Conservation (phyloP, 164 flowering plant species). For the Liriodendron chinense region DNA sequence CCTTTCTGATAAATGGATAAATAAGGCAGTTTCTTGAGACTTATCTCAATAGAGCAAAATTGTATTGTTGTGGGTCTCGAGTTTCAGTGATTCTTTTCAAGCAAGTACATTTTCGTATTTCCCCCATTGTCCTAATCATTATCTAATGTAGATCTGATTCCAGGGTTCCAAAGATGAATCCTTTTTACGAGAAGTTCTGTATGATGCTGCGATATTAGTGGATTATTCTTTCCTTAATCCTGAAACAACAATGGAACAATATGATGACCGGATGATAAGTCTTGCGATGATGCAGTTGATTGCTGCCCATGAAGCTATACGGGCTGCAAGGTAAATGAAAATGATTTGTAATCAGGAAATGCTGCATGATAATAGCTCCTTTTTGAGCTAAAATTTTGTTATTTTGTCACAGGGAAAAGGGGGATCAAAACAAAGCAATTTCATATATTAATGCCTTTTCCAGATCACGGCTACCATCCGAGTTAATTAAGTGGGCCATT, state of each 20-base stretch:
- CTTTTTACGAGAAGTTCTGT: conserved; percentile 43
- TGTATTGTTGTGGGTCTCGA: background rate
- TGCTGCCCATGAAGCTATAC: conserved; percentile 49
- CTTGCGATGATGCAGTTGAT: conserved; percentile 45
- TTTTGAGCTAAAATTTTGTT: background rate
- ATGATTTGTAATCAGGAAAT: background rate
- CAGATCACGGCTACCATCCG: conserved; percentile 38
- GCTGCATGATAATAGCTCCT: background rate
- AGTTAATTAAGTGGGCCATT: conserved; percentile 38
- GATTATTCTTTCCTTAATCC: conserved; percentile 61
- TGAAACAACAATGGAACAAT: conserved; percentile 21
- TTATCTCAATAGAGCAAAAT: background rate
- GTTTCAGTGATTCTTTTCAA: background rate
- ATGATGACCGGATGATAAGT: conserved; percentile 30
- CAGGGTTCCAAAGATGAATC: conserved; percentile 52
- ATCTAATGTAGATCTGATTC: conserved; percentile 3
- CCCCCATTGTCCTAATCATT: background rate
- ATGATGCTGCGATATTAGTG: conserved; percentile 61
- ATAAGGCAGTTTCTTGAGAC: background rate
- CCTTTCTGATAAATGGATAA: no score
- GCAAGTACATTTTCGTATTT: background rate
- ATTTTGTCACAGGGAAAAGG: conserved; percentile 35
- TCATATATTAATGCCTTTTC: conserved; percentile 54
- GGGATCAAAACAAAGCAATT: conserved; percentile 49
- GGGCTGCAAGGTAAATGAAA: conserved; percentile 40